Base-by-base conservation (phyloP, 139 green algal species). In the Chlorella sorokiniana region DNA sequence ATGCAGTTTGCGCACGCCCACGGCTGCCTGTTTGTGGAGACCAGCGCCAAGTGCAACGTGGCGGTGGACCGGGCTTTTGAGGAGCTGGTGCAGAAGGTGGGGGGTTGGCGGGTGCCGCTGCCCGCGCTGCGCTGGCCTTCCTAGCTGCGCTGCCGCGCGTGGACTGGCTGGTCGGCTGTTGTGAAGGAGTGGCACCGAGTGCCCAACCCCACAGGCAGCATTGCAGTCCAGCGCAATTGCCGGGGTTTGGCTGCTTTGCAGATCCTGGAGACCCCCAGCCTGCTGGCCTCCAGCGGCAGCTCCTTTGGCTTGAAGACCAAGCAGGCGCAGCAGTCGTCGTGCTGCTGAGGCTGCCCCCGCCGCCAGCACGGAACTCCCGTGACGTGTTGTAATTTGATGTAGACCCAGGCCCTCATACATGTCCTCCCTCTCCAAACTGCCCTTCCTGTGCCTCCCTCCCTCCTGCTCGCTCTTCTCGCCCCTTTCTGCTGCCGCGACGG, bases 21-120 rank as follows among this genome's bases (percentile, higher is more conserved):
- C 74, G 93, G 93, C 52, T 98, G 93, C 86, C 86, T 99, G 42
- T 99, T 97, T 88, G 91, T 98, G 68, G 96, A 99, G 89, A 97
- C 92, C 1, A 92, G 80, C 56, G 96, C 96, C 33, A 98, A 98
- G 86, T 91, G 90, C 25, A 94, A 95, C 74, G 69, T 91, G 31
- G 91, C 90, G 33, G 94, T 98, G 76, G 65, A 82, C 33, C 89
- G 95, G 72, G 93, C 92, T 0, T 98, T 98, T 88, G 88, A 97
- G 59, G 95, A 98, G 86, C 90, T 98, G 35, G 88, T 98, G 42
- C 59, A 72, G 40, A 81, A 81, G 73, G 73, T 79, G 73, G 37
- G 65, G 31, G 64, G 23, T 37, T 38, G 69, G 29, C 2, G 40
- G 41, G 68, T 56, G 69, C 11, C 16, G 48, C 14, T 59, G 48